Conservation (phyloP, 2,329 filamentous ascomycete species). For the Cladorrhinum sp. region DNA sequence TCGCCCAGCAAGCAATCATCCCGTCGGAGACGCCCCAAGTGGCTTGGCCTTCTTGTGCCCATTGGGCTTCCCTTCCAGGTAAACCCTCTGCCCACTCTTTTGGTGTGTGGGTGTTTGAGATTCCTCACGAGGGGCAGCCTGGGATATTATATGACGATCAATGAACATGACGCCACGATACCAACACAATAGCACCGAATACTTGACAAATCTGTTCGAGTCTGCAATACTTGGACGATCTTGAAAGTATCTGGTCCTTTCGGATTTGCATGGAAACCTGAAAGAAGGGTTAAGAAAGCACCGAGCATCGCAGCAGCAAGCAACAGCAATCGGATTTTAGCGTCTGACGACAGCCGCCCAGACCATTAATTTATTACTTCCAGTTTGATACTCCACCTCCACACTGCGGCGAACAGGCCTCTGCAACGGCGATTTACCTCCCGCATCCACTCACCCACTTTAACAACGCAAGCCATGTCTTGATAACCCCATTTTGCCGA, state of each 20-base stretch:
- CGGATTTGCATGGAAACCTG: neutral
- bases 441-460: conserved; percentile 2
- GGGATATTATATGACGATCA: neutral
- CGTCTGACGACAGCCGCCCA: conserved; percentile 3
- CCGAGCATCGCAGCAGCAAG: neutral
- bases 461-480: conserved; percentile 8
- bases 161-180: neutral
- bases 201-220: neutral
- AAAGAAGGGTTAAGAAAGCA: neutral
- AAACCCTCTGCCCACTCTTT: neutral
- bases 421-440: conserved; percentile 9
- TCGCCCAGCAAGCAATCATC: neutral
- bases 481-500: conserved; percentile 4
- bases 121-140: neutral
- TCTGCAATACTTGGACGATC: neutral
- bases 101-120: neutral
- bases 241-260: neutral
- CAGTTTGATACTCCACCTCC: conserved; percentile 1
- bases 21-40: conserved; percentile 1
- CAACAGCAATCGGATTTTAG: neutral
- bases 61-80: conserved; percentile 6
- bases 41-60: conserved; percentile 11
- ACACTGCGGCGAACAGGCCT: conserved; percentile 7
- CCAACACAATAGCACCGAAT: neutral
- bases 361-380: neutral